These are phyloP conservation scores for Samsoniella hepiali DNA, from an alignment of 2,329 filamentous ascomycete species.

Conservation along the genomic window DNA sequence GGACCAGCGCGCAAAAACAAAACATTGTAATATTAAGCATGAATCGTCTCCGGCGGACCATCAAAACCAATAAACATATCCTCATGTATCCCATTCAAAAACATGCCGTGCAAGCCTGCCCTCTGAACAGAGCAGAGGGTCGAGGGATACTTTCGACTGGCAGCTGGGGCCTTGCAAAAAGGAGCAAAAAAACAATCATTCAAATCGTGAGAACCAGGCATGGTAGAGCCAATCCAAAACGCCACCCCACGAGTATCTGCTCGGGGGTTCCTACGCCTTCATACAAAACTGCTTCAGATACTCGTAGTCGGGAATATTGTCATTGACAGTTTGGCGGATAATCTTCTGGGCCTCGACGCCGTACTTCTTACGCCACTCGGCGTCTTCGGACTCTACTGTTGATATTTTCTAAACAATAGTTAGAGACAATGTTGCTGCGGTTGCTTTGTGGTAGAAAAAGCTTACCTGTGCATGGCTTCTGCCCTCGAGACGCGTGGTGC, in stretches of 20 bases:
- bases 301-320: slow-evolving; percentile 72
- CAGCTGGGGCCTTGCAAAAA: not conserved
- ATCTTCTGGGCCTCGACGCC: slow-evolving; percentile 67
- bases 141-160: not conserved
- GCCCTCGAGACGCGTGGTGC: slow-evolving; percentile 72
- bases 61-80: not conserved
- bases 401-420: slow-evolving; percentile 50
- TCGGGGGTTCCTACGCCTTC: not conserved
- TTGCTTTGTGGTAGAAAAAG: slow-evolving; percentile 19
- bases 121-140: not conserved
- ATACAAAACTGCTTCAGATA: slow-evolving; percentile 70
- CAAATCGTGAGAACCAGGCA: slow-evolving; percentile 6
- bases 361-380: slow-evolving; percentile 71
- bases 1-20: slow-evolving; percentile 14
- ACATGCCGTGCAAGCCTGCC: not conserved
- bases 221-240: not conserved
- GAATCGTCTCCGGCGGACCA: not conserved
- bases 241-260: not conserved
- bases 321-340: slow-evolving; percentile 68
- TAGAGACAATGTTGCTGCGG: not conserved
- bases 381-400: slow-evolving; percentile 63
- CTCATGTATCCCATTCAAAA: not conserved
- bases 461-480: slow-evolving; percentile 60
- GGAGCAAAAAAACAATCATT: slow-evolving; percentile 1
- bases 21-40: slow-evolving; percentile 15